A percentile compares a stretch with the other conserved stretches of the same genome.
Evolutionary conservation across 768 basidiomycete species (phyloP).

Genomic region (Rhodosporidiobolus odoratus): DNA sequence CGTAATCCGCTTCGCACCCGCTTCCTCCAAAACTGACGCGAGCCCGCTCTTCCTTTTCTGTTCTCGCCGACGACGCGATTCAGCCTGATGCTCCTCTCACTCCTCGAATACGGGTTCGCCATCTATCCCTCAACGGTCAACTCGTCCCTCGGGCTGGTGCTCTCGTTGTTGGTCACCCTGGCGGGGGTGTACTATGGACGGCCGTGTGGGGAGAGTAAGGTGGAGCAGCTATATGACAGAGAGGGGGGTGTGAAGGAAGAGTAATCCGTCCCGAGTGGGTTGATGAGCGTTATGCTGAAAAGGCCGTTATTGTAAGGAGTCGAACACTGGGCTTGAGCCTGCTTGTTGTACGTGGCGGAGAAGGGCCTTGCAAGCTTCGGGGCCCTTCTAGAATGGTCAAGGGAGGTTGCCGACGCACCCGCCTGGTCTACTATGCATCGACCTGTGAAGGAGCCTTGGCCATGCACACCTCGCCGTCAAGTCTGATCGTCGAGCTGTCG

Average conservation of each 20-base stretch:
- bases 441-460: no score
- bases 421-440: no score
- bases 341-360: no score
- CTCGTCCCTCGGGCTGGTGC: conserved; percentile 16
- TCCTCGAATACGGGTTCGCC: conserved; percentile 23
- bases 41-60: not conserved
- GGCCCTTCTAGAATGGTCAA: no score
- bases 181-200: conserved; percentile 12
- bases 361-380: no score
- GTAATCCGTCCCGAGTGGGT: not conserved
- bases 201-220: not conserved
- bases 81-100: conserved; percentile 14
- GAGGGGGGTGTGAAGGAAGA: not conserved
- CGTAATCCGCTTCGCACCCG: not conserved
- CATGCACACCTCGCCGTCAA: no score
- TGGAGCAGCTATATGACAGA: not conserved
- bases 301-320: no score
- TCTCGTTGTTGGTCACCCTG: conserved; percentile 13
- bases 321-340: no score
- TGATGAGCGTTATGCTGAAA: not conserved
- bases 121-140: conserved; percentile 22
- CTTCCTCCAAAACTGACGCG: not conserved
- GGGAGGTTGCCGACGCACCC: no score
- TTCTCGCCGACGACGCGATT: not conserved
- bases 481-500: no score